Conservation (phyloP, 768 basidiomycete genomes). For the Auricularia sp. region DNA sequence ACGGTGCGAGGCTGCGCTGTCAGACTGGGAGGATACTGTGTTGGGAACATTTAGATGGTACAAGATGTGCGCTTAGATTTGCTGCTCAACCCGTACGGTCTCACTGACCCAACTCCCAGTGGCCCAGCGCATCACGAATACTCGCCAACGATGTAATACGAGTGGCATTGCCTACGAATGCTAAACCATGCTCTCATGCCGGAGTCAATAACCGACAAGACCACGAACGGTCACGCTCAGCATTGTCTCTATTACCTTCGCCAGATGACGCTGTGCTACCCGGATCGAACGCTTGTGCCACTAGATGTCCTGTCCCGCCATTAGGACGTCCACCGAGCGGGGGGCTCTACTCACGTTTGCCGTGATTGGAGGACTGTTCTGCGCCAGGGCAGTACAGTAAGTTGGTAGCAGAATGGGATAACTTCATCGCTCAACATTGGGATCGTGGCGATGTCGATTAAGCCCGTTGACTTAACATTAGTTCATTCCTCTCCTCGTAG, state of each 20-base stretch:
- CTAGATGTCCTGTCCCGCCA: constrained; percentile 13
- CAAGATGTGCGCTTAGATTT: not conserved
- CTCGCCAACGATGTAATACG: not conserved
- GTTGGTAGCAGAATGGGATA: not conserved
- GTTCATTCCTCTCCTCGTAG: no score
- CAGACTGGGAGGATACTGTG: not conserved
- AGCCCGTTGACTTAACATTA: no score
- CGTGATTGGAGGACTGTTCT: constrained; percentile 16
- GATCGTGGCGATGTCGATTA: not conserved
- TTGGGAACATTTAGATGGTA: not conserved
- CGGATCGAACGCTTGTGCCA: constrained; percentile 24
- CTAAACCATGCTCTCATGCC: not conserved
- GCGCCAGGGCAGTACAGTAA: not conserved
- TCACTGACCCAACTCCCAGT: not conserved
- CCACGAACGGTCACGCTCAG: constrained; percentile 3
- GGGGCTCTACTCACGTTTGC: constrained; percentile 20
- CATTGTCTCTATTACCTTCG: constrained; percentile 27
- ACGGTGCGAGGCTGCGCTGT: not conserved
- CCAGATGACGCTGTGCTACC: constrained; percentile 23
- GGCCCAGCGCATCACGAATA: not conserved
- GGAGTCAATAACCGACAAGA: not conserved
- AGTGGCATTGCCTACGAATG: not conserved
- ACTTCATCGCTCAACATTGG: not conserved
- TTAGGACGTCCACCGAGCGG: not conserved
- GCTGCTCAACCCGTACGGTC: not conserved